A percentile compares a stretch with the other conserved stretches of the same genome.
These are phyloP conservation scores for Talaromyces sp. DNA, from an alignment of 2,329 filamentous ascomycete genomes.

Conservation along the genomic window DNA sequence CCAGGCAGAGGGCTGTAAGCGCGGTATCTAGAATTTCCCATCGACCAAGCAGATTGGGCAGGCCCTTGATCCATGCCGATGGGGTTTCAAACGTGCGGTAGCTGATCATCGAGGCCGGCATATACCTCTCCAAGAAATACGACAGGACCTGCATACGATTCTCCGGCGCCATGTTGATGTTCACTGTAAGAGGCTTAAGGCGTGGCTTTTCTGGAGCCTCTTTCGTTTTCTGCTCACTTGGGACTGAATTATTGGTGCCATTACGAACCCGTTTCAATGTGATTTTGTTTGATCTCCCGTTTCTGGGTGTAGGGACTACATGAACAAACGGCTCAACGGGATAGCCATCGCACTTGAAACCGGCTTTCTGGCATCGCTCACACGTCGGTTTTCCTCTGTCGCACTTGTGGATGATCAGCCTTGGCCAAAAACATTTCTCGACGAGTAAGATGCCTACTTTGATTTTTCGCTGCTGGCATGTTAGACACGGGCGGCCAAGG, in stretches of 20 bases:
- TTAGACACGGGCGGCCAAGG: conserved; percentile 9
- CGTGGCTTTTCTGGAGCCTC: too few relatives aligned
- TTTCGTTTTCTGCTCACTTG: background rate
- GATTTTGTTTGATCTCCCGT: conserved; percentile 1
- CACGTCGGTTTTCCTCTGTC: conserved; percentile 10
- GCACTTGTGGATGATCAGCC: conserved; percentile 2
- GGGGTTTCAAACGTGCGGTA: conserved; percentile 7
- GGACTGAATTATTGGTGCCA: background rate
- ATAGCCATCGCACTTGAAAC: conserved; percentile 7
- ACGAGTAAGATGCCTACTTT: background rate
- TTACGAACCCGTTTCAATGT: conserved; percentile 4
- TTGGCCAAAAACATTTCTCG: background rate
- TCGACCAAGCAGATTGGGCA: conserved; percentile 8
- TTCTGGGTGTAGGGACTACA: conserved; percentile 4
- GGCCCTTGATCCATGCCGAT: conserved; percentile 9
- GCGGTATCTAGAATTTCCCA: conserved; percentile 9
- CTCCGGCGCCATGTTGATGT: conserved; percentile 9
- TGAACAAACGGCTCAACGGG: conserved; percentile 8
- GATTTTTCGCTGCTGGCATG: conserved; percentile 10
- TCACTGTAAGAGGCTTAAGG: background rate
- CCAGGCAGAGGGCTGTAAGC: conserved; percentile 6
- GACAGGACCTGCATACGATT: conserved; percentile 9
- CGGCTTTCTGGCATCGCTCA: conserved; percentile 9
- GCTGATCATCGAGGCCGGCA: conserved; percentile 9
- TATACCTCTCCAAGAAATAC: conserved; percentile 9